Percentiles rank a stretch among this genome's conserved stretches.
Evolutionary conservation across 192 early-diverging fungal genomes (phyloP).

Genomic region (Backusella parvicylindrica): DNA sequence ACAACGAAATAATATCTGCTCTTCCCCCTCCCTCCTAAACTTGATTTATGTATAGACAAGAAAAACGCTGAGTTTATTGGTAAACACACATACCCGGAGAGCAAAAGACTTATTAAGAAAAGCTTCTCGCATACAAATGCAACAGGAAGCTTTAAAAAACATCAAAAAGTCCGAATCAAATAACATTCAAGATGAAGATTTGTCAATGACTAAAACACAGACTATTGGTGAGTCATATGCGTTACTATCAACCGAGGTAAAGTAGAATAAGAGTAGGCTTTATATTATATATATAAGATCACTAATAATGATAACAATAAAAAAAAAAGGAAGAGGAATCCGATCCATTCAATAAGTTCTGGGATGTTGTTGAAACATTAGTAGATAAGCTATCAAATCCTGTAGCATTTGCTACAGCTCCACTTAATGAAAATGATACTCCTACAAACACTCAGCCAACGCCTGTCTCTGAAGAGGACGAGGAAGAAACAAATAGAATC

Average conservation of each 20-base stretch:
- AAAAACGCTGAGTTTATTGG: constrained; percentile 63
- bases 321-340: constrained; percentile 51
- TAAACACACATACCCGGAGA: constrained; percentile 61
- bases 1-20: neutral
- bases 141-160: neutral
- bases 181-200: neutral
- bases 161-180: neutral
- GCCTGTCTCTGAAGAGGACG: constrained; percentile 1
- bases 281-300: neutral
- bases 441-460: constrained; percentile 1
- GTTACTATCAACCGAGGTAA: constrained; percentile 18
- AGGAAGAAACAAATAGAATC: constrained; percentile 8
- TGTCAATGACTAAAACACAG: neutral
- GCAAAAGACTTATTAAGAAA: constrained; percentile 61
- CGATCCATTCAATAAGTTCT: constrained; percentile 85
- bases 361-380: constrained; percentile 70
- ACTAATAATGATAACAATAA: constrained; percentile 7
- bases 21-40: neutral
- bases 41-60: constrained; percentile 40
- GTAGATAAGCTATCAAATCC: constrained; percentile 70
- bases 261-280: neutral
- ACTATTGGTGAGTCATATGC: constrained; percentile 33
- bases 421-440: constrained; percentile 42
- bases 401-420: constrained; percentile 59
- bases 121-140: neutral